These are phyloP conservation scores for Neurospora discreta DNA, from an alignment of 495 filamentous ascomycete species.

Conservation along the genomic window DNA sequence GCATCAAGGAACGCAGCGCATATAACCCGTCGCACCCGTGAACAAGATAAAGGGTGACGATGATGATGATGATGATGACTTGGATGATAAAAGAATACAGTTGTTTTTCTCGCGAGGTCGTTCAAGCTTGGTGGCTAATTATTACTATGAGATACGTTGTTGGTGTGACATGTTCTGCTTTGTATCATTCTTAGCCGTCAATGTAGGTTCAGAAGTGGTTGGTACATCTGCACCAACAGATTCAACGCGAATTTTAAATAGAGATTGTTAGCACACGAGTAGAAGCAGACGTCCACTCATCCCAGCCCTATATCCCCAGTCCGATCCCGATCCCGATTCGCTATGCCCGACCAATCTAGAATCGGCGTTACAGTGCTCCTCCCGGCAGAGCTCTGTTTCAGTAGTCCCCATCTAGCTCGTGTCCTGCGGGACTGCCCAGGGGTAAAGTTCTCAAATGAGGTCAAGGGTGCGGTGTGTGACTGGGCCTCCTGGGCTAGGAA, in stretches of 20 bases:
- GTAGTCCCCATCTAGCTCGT: background rate
- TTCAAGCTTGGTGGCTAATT: background rate
- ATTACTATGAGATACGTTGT: background rate
- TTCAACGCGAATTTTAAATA: background rate
- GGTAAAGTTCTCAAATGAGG: background rate
- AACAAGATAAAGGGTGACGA: slow-evolving; percentile 25
- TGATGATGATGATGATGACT: background rate
- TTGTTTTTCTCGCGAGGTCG: background rate
- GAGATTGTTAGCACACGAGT: background rate
- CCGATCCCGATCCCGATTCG: background rate
- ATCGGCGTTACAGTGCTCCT: background rate
- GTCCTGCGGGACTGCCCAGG: background rate
- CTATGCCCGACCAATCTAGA: background rate
- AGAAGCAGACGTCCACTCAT: background rate
- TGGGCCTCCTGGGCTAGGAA: background rate
- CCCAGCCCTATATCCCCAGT: background rate
- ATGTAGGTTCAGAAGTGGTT: too few species aligned
- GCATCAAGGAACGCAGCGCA: slow-evolving; percentile 18
- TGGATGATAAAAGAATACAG: background rate
- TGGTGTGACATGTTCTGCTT: background rate
- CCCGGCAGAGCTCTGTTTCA: background rate
- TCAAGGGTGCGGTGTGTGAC: background rate
- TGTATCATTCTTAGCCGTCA: background rate
- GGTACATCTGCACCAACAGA: background rate
- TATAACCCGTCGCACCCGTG: slow-evolving; percentile 38